Evolutionary conservation across 2,329 filamentous ascomycete genomes (phyloP), one percentile per base, ranked within the genome.

Genomic region (Curvularia lunata): DNA sequence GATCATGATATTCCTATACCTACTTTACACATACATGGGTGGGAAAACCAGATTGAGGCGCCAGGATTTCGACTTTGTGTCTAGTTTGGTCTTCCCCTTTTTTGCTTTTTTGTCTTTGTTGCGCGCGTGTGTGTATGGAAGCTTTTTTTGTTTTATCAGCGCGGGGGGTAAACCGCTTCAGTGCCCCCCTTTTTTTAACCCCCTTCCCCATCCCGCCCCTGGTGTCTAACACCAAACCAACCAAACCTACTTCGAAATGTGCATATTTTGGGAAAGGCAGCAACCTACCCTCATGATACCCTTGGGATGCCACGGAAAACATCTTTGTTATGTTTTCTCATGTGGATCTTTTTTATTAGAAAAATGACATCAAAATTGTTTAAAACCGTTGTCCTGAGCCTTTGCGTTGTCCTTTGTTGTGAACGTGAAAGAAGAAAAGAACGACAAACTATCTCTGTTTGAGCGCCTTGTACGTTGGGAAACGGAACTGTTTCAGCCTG

Each of bases 201-300:
- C 5, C 23, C 27, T 21, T 19, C 27, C 16, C 41, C 21, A 16
- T 43, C 41, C 16, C 34, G 5, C 16, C 34, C 34, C 34, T 37
- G 34, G 34, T n/a, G 51, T 52, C 40, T 40, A 34, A 27, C 42
- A 52, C 34, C 43, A 12, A 32, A 41, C 38, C 28, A 21, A 23
- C n/a, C 27, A 34, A 32, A 54, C 37, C 45, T 57, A 52, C 46
- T 52, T 42, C 32, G 30, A 61, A 48, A 55, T 65, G 64, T 66
- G 64, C 64, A 66, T 66, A 65, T 58, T 66, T 56, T 49, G 52
- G 56, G 47, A 56, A 61, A 60, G 48, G 45, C 54, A 12, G 10
- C n/a, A 47, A 47, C 28, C 43, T 47, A 30, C 58, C 60, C 62
- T 65, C 52, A 66, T 66, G 64, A 66, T 66, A 66, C 64, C 64